Evolutionary conservation across 2,329 filamentous ascomycete genomes (phyloP).

Genomic region (Ceratocystis ficicola): DNA sequence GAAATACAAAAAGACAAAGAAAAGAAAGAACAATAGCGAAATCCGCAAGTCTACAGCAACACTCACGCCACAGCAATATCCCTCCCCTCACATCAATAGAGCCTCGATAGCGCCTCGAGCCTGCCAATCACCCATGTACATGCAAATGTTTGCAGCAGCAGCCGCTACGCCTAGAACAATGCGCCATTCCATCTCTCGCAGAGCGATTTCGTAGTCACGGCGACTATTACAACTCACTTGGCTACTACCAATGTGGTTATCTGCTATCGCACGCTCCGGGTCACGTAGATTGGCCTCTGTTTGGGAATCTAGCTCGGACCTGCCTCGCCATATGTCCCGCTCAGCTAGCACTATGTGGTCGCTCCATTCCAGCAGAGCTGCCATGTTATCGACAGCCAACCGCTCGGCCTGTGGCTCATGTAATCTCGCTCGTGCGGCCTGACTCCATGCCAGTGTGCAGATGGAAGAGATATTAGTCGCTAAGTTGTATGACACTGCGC

Average conservation of each 20-base stretch:
- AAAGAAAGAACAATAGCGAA: neutral
- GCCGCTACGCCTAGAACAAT: slow-evolving; percentile 17
- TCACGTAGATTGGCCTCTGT: neutral
- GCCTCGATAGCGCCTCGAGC: slow-evolving; percentile 14
- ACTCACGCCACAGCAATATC: neutral
- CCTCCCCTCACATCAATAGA: slow-evolving; percentile 1
- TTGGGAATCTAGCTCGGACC: slow-evolving; percentile 10
- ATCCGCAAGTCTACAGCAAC: neutral
- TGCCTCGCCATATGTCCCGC: slow-evolving; percentile 24
- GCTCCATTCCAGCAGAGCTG: slow-evolving; percentile 27
- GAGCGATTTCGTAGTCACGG: neutral
- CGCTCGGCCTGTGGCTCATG: slow-evolving; percentile 28
- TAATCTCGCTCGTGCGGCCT: slow-evolving; percentile 27
- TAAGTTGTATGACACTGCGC: slow-evolving; percentile 24
- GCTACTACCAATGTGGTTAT: neutral
- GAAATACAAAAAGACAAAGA: slow-evolving; percentile 10
- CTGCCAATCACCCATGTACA: slow-evolving; percentile 17
- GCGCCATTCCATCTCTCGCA: slow-evolving; percentile 15
- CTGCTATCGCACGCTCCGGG: neutral
- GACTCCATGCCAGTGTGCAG: slow-evolving; percentile 28
- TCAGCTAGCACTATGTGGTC: slow-evolving; percentile 23
- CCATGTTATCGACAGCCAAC: slow-evolving; percentile 27
- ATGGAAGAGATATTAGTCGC: slow-evolving; percentile 28
- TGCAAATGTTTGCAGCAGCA: slow-evolving; percentile 18
- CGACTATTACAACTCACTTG: neutral